Conservation (phyloP, 2,329 filamentous ascomycete species). For the Fusarium mexicanum region DNA sequence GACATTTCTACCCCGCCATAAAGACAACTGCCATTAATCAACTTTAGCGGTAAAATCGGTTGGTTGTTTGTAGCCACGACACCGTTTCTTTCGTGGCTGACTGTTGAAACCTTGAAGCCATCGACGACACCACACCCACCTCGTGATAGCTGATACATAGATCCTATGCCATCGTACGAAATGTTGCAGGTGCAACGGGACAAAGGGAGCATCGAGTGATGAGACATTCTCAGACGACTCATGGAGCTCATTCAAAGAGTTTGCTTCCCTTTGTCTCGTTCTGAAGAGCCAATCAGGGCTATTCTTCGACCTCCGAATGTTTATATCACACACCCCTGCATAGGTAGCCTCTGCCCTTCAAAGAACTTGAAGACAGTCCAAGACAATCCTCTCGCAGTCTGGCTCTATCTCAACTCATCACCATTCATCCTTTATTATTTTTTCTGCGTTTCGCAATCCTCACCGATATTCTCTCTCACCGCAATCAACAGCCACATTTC, state of each 20-base stretch:
- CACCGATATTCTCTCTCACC: background rate
- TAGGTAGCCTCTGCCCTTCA: background rate
- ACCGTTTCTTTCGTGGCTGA: background rate
- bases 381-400: background rate
- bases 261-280: background rate
- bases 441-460: background rate
- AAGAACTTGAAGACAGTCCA: background rate
- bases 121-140: background rate
- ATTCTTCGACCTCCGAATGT: background rate
- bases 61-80: background rate
- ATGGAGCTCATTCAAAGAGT: background rate
- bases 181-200: background rate
- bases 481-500: conserved; percentile 12
- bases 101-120: conserved; percentile 18
- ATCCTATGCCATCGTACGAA: background rate
- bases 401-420: background rate
- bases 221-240: background rate
- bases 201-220: background rate
- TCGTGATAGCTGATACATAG: conserved; percentile 1
- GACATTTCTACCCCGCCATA: background rate
- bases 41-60: background rate
- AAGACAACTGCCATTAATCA: background rate
- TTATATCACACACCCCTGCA: background rate
- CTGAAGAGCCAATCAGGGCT: background rate
- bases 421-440: background rate